Conservation (phyloP, 2,329 filamentous ascomycete genomes). For the Xylariaceae sp. region DNA sequence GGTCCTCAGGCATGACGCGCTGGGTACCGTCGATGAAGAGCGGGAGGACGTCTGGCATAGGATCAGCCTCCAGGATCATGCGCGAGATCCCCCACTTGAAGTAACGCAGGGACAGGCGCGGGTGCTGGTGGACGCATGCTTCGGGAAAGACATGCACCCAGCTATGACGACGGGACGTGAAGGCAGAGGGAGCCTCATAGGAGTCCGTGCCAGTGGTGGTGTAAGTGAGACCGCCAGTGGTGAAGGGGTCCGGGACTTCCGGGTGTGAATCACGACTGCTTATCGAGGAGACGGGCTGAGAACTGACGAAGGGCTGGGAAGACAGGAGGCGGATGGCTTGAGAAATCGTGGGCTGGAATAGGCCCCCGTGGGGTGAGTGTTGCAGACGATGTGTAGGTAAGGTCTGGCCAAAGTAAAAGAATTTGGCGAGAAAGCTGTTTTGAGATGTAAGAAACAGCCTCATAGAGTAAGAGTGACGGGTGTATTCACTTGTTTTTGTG, state of each 20-base stretch:
- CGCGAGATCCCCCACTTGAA: constrained; percentile 97
- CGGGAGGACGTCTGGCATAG: constrained; percentile 82
- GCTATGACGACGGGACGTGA: constrained; percentile 62
- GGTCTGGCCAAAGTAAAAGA: constrained; percentile 87
- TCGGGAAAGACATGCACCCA: constrained; percentile 98
- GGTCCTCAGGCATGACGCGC: constrained; percentile 79
- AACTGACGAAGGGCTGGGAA: constrained; percentile 41
- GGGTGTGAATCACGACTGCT: constrained; percentile 2
- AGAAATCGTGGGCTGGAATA: constrained; percentile 84
- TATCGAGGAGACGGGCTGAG: constrained; percentile 4
- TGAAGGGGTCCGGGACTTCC: constrained; percentile 50
- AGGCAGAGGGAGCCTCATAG: constrained; percentile 69
- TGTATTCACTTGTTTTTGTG: constrained; percentile 72
- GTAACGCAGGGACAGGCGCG: constrained; percentile 77
- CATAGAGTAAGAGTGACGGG: neutral
- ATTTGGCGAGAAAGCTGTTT: constrained; percentile 61
- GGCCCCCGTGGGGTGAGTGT: constrained; percentile 75
- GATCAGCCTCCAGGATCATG: constrained; percentile 83
- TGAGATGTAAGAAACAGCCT: constrained; percentile 5
- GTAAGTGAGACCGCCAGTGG: constrained; percentile 39
- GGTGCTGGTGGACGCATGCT: constrained; percentile 86
- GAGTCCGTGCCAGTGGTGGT: constrained; percentile 62
- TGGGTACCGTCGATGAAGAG: constrained; percentile 94
- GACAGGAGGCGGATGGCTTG: constrained; percentile 84
- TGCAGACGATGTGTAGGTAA: constrained; percentile 80